Base-by-base conservation (phyloP, 306 rosid species). In the Cucurbita argyrosperma region DNA sequence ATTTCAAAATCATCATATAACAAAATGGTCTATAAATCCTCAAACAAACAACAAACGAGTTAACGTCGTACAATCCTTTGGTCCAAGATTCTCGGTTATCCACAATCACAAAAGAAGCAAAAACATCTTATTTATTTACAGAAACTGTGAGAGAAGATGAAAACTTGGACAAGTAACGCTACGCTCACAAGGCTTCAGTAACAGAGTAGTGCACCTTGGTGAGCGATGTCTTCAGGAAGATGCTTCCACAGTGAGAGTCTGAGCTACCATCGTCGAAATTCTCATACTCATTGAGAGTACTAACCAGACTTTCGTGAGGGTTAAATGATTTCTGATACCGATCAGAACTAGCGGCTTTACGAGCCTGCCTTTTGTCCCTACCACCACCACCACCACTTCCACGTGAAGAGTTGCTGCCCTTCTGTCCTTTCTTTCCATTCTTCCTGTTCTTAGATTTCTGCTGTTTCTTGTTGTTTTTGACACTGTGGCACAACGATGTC, bases 401-500 rank as follows among this genome's bases (percentile, higher is more conserved):
- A 57, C 87, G 85, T 3, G 86, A 84, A 76, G 84, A 75, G 79
- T 50, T 80, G 55, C 80, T 83, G 30, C 79, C 79, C 77, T 78
- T 90, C 51, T 85, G 92, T 73, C 87, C 83, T 76, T 87, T 92
- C 87, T 86, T 90, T 40, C 92, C 91, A 63, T 84, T 84, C 67
- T 82, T 83, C 85, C 77, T 85, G 77, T 82, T 91, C 82, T 79
- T 88, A 8, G 86, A 80, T 81, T 87, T 95, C 78, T 76, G 89
- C 66, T 80, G 96, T 71, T 86, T 92, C 87, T 85, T 92, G 84
- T 54, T 69, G 85, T 58, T 69, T 74, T 84, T 67, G 12, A 84
- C 89, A 0, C 91, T 74, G 39, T 87, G 93, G 0, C 84, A 90
- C 68, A 79, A 40, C 5, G 81, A 84, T 7, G 92, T 88, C 40